These are phyloP conservation scores for Cytospora paraplurivora DNA, from an alignment of 2,329 filamentous ascomycete species.

Conservation along the genomic window DNA sequence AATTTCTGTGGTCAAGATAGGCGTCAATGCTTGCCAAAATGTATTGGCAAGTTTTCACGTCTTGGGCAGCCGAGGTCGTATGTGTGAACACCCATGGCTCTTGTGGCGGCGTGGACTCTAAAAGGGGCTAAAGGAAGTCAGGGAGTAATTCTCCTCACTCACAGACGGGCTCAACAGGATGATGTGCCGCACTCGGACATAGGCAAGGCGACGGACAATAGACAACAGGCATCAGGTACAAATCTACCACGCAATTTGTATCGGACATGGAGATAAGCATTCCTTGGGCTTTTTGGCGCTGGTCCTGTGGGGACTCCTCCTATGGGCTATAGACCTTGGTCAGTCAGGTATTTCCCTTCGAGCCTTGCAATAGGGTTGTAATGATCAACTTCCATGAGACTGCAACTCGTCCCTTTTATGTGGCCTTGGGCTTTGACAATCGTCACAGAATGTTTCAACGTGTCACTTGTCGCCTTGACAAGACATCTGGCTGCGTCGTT, in stretches of 20 bases:
- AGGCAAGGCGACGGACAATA: neutral
- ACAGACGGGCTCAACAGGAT: neutral
- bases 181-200: neutral
- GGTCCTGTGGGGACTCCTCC: neutral
- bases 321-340: constrained; percentile 1
- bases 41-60: neutral
- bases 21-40: neutral
- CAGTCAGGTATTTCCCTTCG: neutral
- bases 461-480: constrained; percentile 7
- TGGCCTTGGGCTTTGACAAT: neutral
- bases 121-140: neutral
- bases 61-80: neutral
- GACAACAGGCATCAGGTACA: neutral
- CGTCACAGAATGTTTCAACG: constrained; percentile 10
- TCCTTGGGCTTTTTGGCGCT: neutral
- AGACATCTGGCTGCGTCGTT: neutral
- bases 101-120: neutral
- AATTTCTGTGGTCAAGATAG: neutral
- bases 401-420: neutral
- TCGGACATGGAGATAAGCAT: neutral
- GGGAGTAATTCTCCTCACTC: neutral
- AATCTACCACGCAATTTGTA: neutral
- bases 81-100: neutral
- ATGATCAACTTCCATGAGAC: constrained; percentile 2
- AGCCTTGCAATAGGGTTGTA: neutral